phyloP scores from a whole-genome alignment of 129 eudicot species.

The Scalesia atractyloides region DNA sequence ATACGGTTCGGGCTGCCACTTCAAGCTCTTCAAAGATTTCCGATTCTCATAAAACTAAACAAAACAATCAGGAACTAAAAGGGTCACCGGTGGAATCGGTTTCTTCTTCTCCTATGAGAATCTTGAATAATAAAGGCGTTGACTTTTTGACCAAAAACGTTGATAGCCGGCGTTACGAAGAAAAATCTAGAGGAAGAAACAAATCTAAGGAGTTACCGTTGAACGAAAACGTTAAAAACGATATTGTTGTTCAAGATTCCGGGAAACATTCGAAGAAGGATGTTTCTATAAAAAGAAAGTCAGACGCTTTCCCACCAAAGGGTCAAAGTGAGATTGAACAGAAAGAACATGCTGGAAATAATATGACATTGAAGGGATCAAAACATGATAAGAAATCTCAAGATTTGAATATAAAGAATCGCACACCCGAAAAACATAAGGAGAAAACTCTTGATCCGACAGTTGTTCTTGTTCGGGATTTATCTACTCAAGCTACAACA shows the following conservation, averaged over 20 bases:
- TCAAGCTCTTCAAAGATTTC: slow-evolving; percentile 97
- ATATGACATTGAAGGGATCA: slow-evolving; percentile 35
- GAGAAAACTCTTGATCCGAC: slow-evolving; percentile 55
- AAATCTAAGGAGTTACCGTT: slow-evolving; percentile 39
- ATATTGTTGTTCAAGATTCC: slow-evolving; percentile 34
- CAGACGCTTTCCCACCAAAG: slow-evolving; percentile 62
- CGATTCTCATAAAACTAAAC: slow-evolving; percentile 67
- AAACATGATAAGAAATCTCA: slow-evolving; percentile 52
- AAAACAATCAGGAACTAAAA: slow-evolving; percentile 51
- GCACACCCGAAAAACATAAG: slow-evolving; percentile 43
- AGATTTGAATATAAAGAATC: slow-evolving; percentile 26
- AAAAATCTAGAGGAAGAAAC: slow-evolving; percentile 45
- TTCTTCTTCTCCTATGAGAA: slow-evolving; percentile 82
- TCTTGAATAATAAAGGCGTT: slow-evolving; percentile 28
- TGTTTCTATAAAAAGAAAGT: slow-evolving; percentile 51
- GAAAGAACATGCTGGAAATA: slow-evolving; percentile 41
- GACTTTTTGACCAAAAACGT: slow-evolving; percentile 32
- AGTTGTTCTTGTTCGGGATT: slow-evolving; percentile 68
- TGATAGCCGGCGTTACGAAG: slow-evolving; percentile 27
- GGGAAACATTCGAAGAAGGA: slow-evolving; percentile 55
- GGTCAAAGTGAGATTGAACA: slow-evolving; percentile 49
- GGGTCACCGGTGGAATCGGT: slow-evolving; percentile 92
- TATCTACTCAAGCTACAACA: slow-evolving; percentile 84
- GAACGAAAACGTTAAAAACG: slow-evolving; percentile 23
- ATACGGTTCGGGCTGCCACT: slow-evolving; percentile 68